Evolutionary conservation across 2,329 filamentous ascomycete genomes (phyloP), one percentile per base, ranked within the genome.

Genomic region (Trichoderma guizhouense): DNA sequence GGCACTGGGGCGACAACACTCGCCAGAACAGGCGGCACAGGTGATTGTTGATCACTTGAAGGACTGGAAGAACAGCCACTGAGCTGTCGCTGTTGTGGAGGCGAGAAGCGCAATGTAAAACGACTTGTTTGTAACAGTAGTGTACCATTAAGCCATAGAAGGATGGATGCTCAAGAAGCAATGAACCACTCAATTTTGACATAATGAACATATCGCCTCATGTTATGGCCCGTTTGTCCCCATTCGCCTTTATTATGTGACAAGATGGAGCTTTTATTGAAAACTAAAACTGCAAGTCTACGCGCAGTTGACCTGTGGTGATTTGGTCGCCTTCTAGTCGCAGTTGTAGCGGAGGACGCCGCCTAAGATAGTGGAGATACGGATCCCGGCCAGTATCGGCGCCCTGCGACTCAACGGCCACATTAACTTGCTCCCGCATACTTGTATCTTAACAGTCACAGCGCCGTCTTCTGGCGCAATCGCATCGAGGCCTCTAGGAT

Each of bases 1-100:
- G 85, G 97, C 95, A 14, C 91, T 99, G 78, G 96, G 96, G 21
- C 87, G 96, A 74, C 96, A 99, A 83, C 95, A 98, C 83, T 97
- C 93, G 55, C 93, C 95, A 1, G 91, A 96, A 74, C 89, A 93
- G 78, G 96, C 91, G 1, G 93, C 95, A 7, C 91, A 90, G 82
- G 85, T 98, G 72, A 98, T 99, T 70, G 82, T 92, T 73, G 91
- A 92, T 74, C 96, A 99, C 82, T 92, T 98, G 80, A 91, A 91
- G 78, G 87, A 89, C 71, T 89, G 86, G 79, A 76, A 75, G 71
- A 67, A 30, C 32, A 63, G 24, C 36, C 68, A 71, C 32, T 71
- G 34, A 64, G 55, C 15, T 14, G n/a, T 34, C 24, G 11, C 5
- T 39, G 69, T 24, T 15, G 62, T 26, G 30, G 12, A 53, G 36